Conservation (phyloP, 2,329 filamentous ascomycete genomes). For the Penicillium sp. region DNA sequence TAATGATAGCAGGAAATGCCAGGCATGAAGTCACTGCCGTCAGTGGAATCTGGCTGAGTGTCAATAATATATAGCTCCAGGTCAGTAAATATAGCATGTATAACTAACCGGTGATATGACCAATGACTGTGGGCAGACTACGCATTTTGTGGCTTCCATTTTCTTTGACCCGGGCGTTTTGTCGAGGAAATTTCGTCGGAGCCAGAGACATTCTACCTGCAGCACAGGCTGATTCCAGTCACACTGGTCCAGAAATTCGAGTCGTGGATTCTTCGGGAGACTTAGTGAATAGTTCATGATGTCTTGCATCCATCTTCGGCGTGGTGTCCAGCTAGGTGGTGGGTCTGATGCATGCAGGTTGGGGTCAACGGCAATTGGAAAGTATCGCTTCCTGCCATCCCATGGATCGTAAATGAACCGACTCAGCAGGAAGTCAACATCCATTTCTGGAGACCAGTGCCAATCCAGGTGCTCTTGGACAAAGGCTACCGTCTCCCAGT, state of each 20-base stretch:
- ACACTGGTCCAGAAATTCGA: slow-evolving; percentile 48
- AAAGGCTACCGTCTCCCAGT: slow-evolving; percentile 39
- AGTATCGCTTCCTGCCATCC: slow-evolving; percentile 57
- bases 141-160: slow-evolving; percentile 52
- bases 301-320: slow-evolving; percentile 49
- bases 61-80: not conserved
- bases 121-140: slow-evolving; percentile 71
- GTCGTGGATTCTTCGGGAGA: slow-evolving; percentile 60
- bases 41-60: slow-evolving; percentile 56
- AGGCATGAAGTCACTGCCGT: slow-evolving; percentile 68
- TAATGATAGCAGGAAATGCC: slow-evolving; percentile 76
- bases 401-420: slow-evolving; percentile 55
- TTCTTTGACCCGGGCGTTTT: slow-evolving; percentile 52
- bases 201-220: slow-evolving; percentile 65
- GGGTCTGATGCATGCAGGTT: slow-evolving; percentile 31
- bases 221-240: slow-evolving; percentile 74
- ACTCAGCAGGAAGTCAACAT: slow-evolving; percentile 41
- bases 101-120: slow-evolving; percentile 66
- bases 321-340: slow-evolving; percentile 32
- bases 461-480: slow-evolving; percentile 41
- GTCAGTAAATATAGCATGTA: not conserved
- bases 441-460: slow-evolving; percentile 44
- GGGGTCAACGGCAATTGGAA: slow-evolving; percentile 40
- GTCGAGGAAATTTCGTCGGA: slow-evolving; percentile 80
- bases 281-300: slow-evolving; percentile 84